phyloP scores from a whole-genome alignment of 441 rosid genomes.

The Mallotus japonicus region DNA sequence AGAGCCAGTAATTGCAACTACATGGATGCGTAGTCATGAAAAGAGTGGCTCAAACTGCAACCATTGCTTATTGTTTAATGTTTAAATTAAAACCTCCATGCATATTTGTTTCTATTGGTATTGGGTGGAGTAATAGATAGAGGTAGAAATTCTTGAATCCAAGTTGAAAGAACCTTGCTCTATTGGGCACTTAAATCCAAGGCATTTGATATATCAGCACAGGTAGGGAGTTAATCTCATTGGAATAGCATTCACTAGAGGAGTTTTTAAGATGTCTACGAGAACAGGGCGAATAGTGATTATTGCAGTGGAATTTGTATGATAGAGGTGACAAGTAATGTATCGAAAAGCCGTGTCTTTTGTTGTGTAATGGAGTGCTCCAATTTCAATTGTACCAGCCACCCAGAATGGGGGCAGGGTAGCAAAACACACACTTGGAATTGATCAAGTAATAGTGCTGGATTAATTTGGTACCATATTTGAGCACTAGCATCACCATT shows the following conservation, averaged over 20 bases:
- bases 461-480: too few relatives aligned
- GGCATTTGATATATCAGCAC: neutral
- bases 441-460: neutral
- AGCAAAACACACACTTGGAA: neutral
- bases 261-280: neutral
- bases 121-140: neutral
- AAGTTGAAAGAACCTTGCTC: neutral
- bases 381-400: neutral
- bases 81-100: neutral
- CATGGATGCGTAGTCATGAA: constrained; percentile 23
- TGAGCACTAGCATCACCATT: too few relatives aligned
- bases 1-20: constrained; percentile 22
- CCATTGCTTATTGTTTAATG: neutral
- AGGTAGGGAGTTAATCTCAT: neutral
- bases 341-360: neutral
- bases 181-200: neutral
- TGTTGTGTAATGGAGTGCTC: neutral
- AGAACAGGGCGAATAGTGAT: neutral
- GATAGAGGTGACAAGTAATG: too few relatives aligned
- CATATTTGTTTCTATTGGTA: neutral
- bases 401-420: neutral
- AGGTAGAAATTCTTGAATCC: constrained; percentile 9
- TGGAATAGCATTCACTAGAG: neutral
- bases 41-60: neutral
- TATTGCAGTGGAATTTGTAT: neutral